Conservation (phyloP, 257 asterid species). For the Misopates orontium region DNA sequence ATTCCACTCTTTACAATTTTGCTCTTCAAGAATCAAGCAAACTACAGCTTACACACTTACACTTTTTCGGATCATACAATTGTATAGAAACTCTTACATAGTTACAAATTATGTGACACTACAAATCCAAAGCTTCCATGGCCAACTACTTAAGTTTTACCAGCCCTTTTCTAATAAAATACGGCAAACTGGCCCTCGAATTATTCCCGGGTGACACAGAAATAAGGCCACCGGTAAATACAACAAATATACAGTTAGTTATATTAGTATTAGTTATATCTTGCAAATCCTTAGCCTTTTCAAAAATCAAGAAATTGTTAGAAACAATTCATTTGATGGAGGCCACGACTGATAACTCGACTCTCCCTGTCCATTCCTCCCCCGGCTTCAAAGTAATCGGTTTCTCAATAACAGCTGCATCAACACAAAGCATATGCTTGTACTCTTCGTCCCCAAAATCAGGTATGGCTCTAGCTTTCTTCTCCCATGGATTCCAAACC, state of each 20-base stretch:
- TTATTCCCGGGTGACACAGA: slow-evolving; percentile 24
- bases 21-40: not conserved
- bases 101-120: not conserved
- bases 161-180: too few relatives aligned
- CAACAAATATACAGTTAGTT: slow-evolving; percentile 21
- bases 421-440: slow-evolving; percentile 75
- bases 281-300: not conserved
- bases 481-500: slow-evolving; percentile 97
- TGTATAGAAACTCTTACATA: not conserved
- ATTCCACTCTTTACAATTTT: not conserved
- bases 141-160: not conserved
- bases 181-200: not conserved
- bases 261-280: slow-evolving; percentile 7
- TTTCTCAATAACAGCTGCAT: slow-evolving; percentile 79
- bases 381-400: slow-evolving; percentile 71
- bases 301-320: not conserved
- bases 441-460: slow-evolving; percentile 85
- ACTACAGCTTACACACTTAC: not conserved
- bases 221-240: slow-evolving; percentile 36
- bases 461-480: slow-evolving; percentile 51
- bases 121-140: not conserved
- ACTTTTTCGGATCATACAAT: not conserved
- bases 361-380: slow-evolving; percentile 78
- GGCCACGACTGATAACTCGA: slow-evolving; percentile 54
- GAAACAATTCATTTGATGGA: slow-evolving; percentile 32